Base-by-base conservation (phyloP, 257 asterid genomes). In the Solanum pimpinellifolium region DNA sequence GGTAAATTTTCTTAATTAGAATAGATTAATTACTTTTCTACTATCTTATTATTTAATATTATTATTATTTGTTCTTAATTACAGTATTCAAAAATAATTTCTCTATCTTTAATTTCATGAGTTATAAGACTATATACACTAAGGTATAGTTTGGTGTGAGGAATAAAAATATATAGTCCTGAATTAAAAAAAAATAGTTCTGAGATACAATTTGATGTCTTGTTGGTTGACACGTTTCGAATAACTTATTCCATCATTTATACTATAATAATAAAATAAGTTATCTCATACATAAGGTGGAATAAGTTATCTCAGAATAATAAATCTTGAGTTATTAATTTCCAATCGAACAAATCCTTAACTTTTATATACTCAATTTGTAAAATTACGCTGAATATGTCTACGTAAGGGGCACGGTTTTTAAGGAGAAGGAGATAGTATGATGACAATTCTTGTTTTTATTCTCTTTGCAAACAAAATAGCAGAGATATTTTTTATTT, bases 371-470 rank as follows among this genome's bases (percentile, higher is more conserved):
- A 65, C 2, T n/a, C 0, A 1, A 65, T n/a, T 65, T 65, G 2
- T 65, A 65, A 65, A 65, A 65, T 65, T 65, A 65, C 18, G 11
- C 0, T 1, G 9, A 65, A 65, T 65, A 65, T 65, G 2, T 49
- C 6, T 14, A 27, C 7, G 4, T 4, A 68, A 13, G n/a, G 60
- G 89, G 91, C 91, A 87, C 90, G 60, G 25, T 13, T 33, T 89
- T 85, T 85, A 87, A 89, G 91, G 56, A 35, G 75, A 29, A 33
- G 81, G 86, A 46, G 68, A 83, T 77, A 31, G 86, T 21, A 78
- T 75, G 88, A 89, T 62, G 69, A 89, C 84, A 42, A 60, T 78
- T 60, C 52, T 56, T 73, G 47, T 47, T 73, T 46, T 35, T 72
- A 68, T 44, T 86, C 87, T 52, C 68, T 42, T 87, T 62, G 44